Base-by-base conservation (phyloP, 495 filamentous ascomycete species). In the Apiosordaria backusii region DNA sequence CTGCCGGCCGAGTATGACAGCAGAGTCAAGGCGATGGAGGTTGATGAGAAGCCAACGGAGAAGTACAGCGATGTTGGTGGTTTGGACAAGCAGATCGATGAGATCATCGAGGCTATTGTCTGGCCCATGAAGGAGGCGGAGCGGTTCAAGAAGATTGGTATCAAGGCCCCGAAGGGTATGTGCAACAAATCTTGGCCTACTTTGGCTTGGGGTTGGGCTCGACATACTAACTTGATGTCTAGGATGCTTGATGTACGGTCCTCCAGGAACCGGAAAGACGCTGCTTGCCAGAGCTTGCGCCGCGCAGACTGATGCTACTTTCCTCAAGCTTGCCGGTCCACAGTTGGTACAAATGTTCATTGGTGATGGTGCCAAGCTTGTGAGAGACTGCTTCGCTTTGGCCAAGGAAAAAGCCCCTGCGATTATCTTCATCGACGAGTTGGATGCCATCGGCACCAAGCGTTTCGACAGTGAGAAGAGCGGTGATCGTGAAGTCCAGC, bases 321-420 rank as follows among this genome's bases (percentile, higher is more conserved):
- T 99, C 86, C 89, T 99, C 74, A 99, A 99, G 75, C 92, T 99
- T 66, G 95, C 95, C 63, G 95, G 95, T 52, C 95, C 95, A 2
- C 96, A 98, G 79, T 87, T 99, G n/a, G 95, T 99, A 21, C 95
- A 99, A 77, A 99, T 99, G 95, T 99, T 99, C 79, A 99, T 99
- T 60, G 95, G 95, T 72, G 95, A 99, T 72, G 96, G 96, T 66
- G 96, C 96, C 25, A 99, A 98, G 82, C 86, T 99, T 4, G 95
- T 99, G 29, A 91, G 95, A 29, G 95, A 98, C 79, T 95, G 92
- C 79, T 99, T 99, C 75, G 93, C 95, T 7, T 82, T 99, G 1
- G 95, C 95, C 26, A 99, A 99, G 74, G 95, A 98, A 78, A 97
- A 98, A 80, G 95, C 96, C 0, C 95, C 95, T 4, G 90, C 95